Evolutionary conservation across 495 filamentous ascomycete genomes (phyloP).

Genomic region (Xylaria castorea): DNA sequence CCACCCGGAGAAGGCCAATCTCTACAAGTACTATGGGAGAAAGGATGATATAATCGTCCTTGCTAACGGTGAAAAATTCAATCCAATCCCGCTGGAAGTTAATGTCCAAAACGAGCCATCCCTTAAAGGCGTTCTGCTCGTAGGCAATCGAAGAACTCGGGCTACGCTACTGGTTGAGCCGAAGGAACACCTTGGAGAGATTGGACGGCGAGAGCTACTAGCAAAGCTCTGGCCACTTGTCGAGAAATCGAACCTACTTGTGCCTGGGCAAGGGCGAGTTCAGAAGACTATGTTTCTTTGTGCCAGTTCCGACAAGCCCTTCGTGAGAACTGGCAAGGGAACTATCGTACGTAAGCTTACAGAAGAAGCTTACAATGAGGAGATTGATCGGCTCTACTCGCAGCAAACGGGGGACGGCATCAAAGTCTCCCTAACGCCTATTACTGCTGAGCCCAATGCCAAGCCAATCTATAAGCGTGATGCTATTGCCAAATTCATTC

Average conservation of each 20-base stretch:
- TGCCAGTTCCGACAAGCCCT: constrained; percentile 46
- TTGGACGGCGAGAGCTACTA: constrained; percentile 46
- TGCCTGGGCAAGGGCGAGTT: constrained; percentile 61
- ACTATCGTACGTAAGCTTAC: constrained; percentile 61
- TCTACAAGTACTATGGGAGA: constrained; percentile 60
- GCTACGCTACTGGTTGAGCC: constrained; percentile 61
- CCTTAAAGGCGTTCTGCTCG: constrained; percentile 63
- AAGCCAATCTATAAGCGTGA: too few species aligned
- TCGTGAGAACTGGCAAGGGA: constrained; percentile 62
- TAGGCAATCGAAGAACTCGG: constrained; percentile 56
- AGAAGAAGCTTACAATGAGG: constrained; percentile 50
- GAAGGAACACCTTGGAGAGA: constrained; percentile 31
- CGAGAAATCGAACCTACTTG: constrained; percentile 53
- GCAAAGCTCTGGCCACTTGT: constrained; percentile 56
- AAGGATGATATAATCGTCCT: constrained; percentile 67
- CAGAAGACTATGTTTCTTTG: constrained; percentile 52
- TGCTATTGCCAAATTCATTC: too few species aligned
- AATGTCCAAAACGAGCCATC: constrained; percentile 56
- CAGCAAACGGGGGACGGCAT: too few species aligned
- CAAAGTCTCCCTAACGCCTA: too few species aligned
- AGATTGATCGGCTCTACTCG: constrained; percentile 56
- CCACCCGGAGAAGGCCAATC: neutral
- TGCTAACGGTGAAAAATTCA: constrained; percentile 69
- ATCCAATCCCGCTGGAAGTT: constrained; percentile 65
- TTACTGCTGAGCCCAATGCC: too few species aligned